Conservation (phyloP, 2,329 filamentous ascomycete genomes). For the Tolypocladium capitatum region DNA sequence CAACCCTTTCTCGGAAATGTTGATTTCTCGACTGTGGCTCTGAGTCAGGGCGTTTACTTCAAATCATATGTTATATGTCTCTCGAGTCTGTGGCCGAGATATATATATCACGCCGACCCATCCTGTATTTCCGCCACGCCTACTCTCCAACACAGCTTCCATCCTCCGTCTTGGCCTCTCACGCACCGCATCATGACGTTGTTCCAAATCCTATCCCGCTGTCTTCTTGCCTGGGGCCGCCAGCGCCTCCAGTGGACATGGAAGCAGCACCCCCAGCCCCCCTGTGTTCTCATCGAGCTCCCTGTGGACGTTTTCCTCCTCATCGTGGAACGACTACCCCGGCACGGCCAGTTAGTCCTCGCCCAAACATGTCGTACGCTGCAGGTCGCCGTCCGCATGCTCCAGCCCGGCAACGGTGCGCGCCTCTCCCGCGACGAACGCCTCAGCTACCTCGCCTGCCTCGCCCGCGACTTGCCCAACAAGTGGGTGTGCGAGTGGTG, state of each 20-base stretch:
- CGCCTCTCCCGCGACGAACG: not conserved
- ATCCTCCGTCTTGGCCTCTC: too few relatives aligned
- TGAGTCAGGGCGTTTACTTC: too few relatives aligned
- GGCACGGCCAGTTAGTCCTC: not conserved
- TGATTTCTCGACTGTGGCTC: too few relatives aligned
- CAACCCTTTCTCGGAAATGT: too few relatives aligned
- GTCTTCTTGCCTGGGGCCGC: not conserved
- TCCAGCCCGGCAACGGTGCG: not conserved
- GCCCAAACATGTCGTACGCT: not conserved
- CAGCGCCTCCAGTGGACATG: not conserved
- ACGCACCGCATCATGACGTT: not conserved
- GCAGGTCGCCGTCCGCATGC: not conserved
- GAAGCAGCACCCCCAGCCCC: not conserved
- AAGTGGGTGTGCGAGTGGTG: constrained; percentile 6
- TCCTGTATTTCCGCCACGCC: too few relatives aligned
- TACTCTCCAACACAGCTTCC: too few relatives aligned
- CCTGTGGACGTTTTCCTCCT: not conserved
- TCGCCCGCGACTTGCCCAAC: constrained; percentile 2
- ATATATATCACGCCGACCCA: too few relatives aligned
- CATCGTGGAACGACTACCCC: not conserved
- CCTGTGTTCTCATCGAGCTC: not conserved
- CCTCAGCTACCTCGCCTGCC: constrained; percentile 1
- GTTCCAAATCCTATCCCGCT: not conserved
- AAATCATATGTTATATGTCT: too few relatives aligned
- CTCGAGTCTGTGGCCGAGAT: too few relatives aligned